Evolutionary conservation across 2,329 filamentous ascomycete species (phyloP), one percentile per base, ranked within the genome.

Genomic region (Pseudophaeomoniella oleicola): DNA sequence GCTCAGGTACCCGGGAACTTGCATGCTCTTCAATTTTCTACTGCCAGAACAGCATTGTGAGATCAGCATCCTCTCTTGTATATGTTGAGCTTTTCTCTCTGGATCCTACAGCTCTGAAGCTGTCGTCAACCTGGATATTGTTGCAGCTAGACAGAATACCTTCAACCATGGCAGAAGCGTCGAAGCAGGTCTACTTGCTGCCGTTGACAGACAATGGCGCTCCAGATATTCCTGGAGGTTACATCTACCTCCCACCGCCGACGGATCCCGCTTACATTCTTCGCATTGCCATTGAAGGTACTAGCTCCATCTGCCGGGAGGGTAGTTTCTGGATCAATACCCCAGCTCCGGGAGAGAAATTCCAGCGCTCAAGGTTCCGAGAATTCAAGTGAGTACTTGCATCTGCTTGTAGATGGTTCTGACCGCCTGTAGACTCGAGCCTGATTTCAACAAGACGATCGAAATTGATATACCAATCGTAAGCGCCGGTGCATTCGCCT

Each of bases 311-410:
- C 66, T 94, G 87, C 59, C 76, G 86, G 47, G 71, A 94, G 60
- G 90, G 92, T 41, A 94, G 83, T 54, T 69, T 98, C 44, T 98
- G 90, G 88, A 81, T 94, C 52, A 98, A 98, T 58, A 82, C 96
- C 42, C 90, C 90, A 5, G 72, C 79, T 42, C 68, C 78, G 49
- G 86, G 79, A 40, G 64, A 75, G 35, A 63, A 75, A 31, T 98
- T 96, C 54, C 71, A 75, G 45, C 78, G 90, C 48, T 70, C 81
- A 50, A 70, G 71, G 19, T 98, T 93, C 58, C 75, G 77, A 50
- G 81, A 94, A 62, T 92, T 81, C 71, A 88, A 84, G 88, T 94
- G 69, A 57, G 78, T 31, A 17, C n/a, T 46, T 41, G 44, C n/a
- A n/a, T n/a, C n/a, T n/a, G n/a, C n/a, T n/a, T n/a, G n/a, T n/a